Evolutionary conservation across 2,329 filamentous ascomycete species (phyloP), one percentile per base, ranked within the genome.

Genomic region (Xylaria sp.): DNA sequence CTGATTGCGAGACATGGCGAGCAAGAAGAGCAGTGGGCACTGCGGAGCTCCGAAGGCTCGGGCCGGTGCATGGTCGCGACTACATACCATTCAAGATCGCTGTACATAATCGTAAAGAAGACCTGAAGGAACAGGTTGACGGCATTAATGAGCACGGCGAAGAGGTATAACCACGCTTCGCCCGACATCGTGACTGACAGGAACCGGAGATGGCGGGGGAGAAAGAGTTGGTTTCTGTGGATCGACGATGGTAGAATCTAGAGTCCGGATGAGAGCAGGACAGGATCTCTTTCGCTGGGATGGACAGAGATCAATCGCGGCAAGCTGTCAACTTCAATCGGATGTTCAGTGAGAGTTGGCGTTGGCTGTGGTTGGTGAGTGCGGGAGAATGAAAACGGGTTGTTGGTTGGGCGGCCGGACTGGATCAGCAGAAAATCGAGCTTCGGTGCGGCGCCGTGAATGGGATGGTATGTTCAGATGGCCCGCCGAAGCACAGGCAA

Each of bases 61-160:
- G 54, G 18, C 34, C 37, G 34, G 19, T 39, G 39, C 11, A 47
- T 42, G 58, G 35, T 54, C 30, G 55, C 44, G 49, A 35, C 19
- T 49, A 82, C 90, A 73, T 81, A 96, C 92, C 94, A 99, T 89
- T 99, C 94, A 72, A 99, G 80, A 83, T 99, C 94, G 78, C 91
- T 96, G 81, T 97, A 99, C 95, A 99, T 99, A 75, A 99, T 99
- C 60, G 94, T 99, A 82, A 99, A 99, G 85, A 99, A 99, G 71
- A 99, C 94, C 81, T 99, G 95, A 60, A 99, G 84, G 79, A 99
- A 99, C 73, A 99, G 85, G 83, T 99, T 99, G 86, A 99, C 92
- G 81, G 94, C 94, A 82, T 99, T 99, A 83, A 99, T 95, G 76
- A 99, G 85, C 78, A 99, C 95, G 79, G 93, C 88, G 78, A 99